Percentiles rank a stretch among this genome's conserved stretches.
Conservation (phyloP, 129 eudicot genomes). For the Ambrosia trifida region DNA sequence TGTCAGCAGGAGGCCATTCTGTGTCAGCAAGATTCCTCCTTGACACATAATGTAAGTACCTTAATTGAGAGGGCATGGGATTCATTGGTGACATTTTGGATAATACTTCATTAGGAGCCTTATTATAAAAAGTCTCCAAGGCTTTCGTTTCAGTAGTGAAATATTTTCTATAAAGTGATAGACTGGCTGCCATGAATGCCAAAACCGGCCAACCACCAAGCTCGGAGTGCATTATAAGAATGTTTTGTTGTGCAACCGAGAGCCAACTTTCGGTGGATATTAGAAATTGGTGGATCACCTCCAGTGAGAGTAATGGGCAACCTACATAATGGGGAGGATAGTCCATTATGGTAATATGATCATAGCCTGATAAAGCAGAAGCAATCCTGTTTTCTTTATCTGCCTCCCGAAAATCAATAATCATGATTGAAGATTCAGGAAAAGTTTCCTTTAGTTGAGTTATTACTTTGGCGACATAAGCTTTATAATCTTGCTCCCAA, state of each 20-base stretch:
- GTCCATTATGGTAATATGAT: conserved; percentile 63
- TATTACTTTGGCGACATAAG: conserved; percentile 48
- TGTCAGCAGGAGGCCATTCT: conserved; percentile 83
- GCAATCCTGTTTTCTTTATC: conserved; percentile 54
- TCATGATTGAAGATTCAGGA: conserved; percentile 64
- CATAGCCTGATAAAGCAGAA: conserved; percentile 49
- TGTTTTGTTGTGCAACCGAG: conserved; percentile 57
- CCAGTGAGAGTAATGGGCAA: conserved; percentile 71
- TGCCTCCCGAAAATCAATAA: conserved; percentile 69
- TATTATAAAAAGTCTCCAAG: conserved; percentile 71
- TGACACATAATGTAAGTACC: conserved; percentile 76
- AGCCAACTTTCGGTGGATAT: conserved; percentile 88
- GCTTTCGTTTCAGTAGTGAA: conserved; percentile 65
- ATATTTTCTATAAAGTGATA: conserved; percentile 60
- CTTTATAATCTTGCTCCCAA: conserved; percentile 63
- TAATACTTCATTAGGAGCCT: conserved; percentile 65
- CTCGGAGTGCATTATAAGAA: conserved; percentile 80
- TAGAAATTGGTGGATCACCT: conserved; percentile 74
- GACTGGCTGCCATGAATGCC: conserved; percentile 87
- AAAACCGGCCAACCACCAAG: conserved; percentile 90
- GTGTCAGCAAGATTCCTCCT: conserved; percentile 68
- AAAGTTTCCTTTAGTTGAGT: conserved; percentile 44
- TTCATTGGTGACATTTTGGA: conserved; percentile 54
- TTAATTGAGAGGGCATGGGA: conserved; percentile 76
- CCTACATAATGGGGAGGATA: conserved; percentile 82